Base-by-base conservation (phyloP, 768 basidiomycete genomes). In the Tricholoma sp. region DNA sequence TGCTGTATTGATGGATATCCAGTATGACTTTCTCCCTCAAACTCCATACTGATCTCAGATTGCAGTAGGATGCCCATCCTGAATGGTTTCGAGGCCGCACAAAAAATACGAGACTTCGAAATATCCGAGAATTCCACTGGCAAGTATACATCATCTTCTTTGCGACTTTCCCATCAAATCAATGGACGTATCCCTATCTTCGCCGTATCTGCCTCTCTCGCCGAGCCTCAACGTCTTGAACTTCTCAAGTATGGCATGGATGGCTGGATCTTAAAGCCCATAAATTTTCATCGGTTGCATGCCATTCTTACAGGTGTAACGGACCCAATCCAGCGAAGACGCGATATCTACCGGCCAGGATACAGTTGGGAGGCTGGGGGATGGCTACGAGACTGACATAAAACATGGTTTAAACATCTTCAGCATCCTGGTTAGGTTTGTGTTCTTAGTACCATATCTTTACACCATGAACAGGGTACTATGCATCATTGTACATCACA, bases 251-350 rank as follows among this genome's bases (percentile, higher is more conserved):
- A 75, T 47, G 84, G 89, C 39, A 79, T 91, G 66, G 88, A 91
- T 65, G 91, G 90, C 4, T 94, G 89, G 89, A 81, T 91, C 15
- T 72, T 92, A 59, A 92, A 92, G 69, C 91, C 90, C 0, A 84
- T 92, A 60, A 85, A 91, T 66, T 91, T 89, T 69, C 80, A 82
- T 58, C 76, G 90, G 12, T 75, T 92, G 10, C 69, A 76, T 20
- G 64, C 68, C 2, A 73, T 94, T 32, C 66, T 93, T 18, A 69
- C 72, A 10, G 89, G 88, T 0, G 76, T 89, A 12, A 76, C 73
- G 3, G 82, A 89, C 58, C 65, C 69, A 0, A 58, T 57, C 1
- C 80, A 83, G 61, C 80, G 88, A 24, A 61, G 69, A 29, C 66
- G 63, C 6, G 83, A 89, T 61, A 65, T 83, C 0, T 86, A 86